Evolutionary conservation across 2,329 filamentous ascomycete species (phyloP), one percentile per base, ranked within the genome.

Genomic region (Neospermospora avenae): DNA sequence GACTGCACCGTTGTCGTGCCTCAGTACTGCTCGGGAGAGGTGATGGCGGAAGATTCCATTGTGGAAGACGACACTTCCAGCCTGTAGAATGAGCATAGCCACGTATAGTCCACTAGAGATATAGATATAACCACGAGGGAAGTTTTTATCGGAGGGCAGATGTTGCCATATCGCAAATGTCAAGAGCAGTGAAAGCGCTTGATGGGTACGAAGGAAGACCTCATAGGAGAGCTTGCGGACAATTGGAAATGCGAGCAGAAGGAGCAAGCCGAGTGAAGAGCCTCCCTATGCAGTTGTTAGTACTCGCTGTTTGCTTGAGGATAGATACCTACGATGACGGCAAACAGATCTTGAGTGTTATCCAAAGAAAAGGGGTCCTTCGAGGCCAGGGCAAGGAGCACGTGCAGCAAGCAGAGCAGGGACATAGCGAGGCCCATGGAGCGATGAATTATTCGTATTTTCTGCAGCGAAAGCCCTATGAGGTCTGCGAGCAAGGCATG

Each of bases 401-500:
- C 59, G 46, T 71, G 62, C 54, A 67, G 54, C 22, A 67, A 20
- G 20, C 49, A 55, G 28, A 69, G 62, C 22, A 61, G 10, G 24
- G 39, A 51, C n/a, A 39, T 24, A 5, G 55, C 55, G 28, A 56
- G 5, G n/a, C 44, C 25, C 20, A 25, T 25, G 24, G 28, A 52
- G 35, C 35, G 25, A 31, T 60, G 44, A 14, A 60, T 31, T 35
- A 24, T 22, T 14, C 25, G 53, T 31, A 56, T 51, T 24, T 4
- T 56, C 10, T 54, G 34, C 25, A 60, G 37, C 13, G 52, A 56
- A 44, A 60, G 25, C 16, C 37, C 37, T 10, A 60, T 13, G 28
- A 60, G 22, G 18, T 69, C 64, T 20, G 67, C 67, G 4, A 69
- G 59, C 52, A 69, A 67, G 60, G 55, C 61, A 7, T 68, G 62